Conservation (phyloP, 176 grass and related monocot genomes). For the Stipa capillata region DNA sequence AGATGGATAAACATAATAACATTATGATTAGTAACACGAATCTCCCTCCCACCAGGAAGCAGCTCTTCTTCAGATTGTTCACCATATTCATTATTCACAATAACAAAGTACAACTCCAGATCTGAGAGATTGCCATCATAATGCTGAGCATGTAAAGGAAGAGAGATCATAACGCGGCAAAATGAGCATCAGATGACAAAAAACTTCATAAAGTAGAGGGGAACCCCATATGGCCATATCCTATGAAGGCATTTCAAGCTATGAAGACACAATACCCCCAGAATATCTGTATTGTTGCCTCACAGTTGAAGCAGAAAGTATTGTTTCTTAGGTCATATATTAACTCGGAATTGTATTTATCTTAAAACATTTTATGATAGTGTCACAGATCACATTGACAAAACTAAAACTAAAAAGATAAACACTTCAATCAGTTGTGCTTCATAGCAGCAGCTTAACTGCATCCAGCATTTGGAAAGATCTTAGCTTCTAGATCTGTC, state of each 20-base stretch:
- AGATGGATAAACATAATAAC: slow-evolving; percentile 98
- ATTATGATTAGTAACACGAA: slow-evolving; percentile 90
- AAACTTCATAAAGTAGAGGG: background rate
- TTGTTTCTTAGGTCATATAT: background rate
- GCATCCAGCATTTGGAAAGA: background rate
- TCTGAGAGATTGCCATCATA: slow-evolving; percentile 79
- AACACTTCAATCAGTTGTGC: background rate
- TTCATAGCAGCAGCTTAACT: background rate
- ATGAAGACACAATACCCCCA: background rate
- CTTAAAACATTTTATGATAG: background rate
- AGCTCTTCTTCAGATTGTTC: slow-evolving; percentile 97
- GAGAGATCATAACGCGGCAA: background rate
- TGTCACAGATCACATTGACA: background rate
- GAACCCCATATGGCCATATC: background rate
- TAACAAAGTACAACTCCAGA: slow-evolving; percentile 95
- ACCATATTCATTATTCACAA: slow-evolving; percentile 96
- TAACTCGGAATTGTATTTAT: background rate
- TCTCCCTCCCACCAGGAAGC: slow-evolving; percentile 69
- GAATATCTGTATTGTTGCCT: background rate
- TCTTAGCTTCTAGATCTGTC: background rate
- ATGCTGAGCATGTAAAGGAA: slow-evolving; percentile 42
- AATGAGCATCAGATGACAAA: background rate
- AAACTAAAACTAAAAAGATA: background rate
- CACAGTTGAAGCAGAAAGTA: background rate
- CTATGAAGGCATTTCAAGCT: background rate